Conservation (phyloP, 1,284 basidiomycete species). For the Exobasidium cylindrosporum region DNA sequence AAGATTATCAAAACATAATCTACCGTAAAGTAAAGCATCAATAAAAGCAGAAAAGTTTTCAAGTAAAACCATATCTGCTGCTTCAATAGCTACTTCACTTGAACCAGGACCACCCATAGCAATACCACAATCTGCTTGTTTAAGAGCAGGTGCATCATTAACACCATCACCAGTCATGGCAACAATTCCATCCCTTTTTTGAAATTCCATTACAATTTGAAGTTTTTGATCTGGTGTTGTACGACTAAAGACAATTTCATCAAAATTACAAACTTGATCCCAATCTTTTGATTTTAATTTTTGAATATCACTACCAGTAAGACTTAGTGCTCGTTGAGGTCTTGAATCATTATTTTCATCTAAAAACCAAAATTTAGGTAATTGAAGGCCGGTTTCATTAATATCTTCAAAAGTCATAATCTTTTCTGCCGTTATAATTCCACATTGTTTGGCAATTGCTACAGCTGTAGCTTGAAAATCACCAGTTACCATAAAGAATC, state of each 20-base stretch:
- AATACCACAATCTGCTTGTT: slow-evolving; percentile 59
- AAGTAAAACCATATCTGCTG: slow-evolving; percentile 46
- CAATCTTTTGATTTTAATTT: slow-evolving; percentile 58
- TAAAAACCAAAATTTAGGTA: slow-evolving; percentile 56
- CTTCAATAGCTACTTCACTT: slow-evolving; percentile 55
- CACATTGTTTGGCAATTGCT: slow-evolving; percentile 66
- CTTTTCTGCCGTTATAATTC: slow-evolving; percentile 62
- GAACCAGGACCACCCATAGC: slow-evolving; percentile 58
- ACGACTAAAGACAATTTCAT: slow-evolving; percentile 71
- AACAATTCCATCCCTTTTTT: slow-evolving; percentile 62
- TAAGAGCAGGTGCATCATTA: slow-evolving; percentile 64
- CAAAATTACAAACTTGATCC: slow-evolving; percentile 62
- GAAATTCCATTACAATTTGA: slow-evolving; percentile 66
- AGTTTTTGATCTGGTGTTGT: slow-evolving; percentile 71
- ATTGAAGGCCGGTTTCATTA: slow-evolving; percentile 18
- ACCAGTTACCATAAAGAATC: slow-evolving; percentile 71
- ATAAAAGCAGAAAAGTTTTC: slow-evolving; percentile 43
- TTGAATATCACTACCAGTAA: slow-evolving; percentile 23
- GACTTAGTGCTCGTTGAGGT: slow-evolving; percentile 21
- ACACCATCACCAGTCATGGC: slow-evolving; percentile 69
- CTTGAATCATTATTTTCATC: slow-evolving; percentile 53
- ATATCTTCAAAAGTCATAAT: slow-evolving; percentile 56
- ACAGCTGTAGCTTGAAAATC: slow-evolving; percentile 62
- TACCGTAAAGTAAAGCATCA: slow-evolving; percentile 56
- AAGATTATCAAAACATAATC: slow-evolving; percentile 69